Evolutionary conservation across 805 yeast species (phyloP).

Genomic region (Torulaspora delbrueckii): DNA sequence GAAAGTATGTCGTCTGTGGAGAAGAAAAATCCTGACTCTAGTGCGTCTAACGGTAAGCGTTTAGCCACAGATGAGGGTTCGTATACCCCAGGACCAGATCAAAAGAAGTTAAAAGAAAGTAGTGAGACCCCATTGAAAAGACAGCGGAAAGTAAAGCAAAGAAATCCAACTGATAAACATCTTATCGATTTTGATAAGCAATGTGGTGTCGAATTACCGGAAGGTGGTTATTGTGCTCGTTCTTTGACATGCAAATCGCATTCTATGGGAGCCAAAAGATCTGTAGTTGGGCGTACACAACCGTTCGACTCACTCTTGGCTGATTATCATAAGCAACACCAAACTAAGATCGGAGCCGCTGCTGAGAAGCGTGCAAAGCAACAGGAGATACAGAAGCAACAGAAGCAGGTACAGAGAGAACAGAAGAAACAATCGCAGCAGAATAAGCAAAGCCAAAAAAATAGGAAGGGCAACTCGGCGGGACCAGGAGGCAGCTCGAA

Average conservation of each 20-base stretch:
- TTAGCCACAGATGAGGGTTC: constrained; percentile 18
- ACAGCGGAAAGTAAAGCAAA: constrained; percentile 43
- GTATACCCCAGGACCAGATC: constrained; percentile 20
- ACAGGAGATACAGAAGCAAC: constrained; percentile 40
- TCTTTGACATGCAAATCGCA: constrained; percentile 96
- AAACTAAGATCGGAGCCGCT: constrained; percentile 78
- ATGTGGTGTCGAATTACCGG: constrained; percentile 92
- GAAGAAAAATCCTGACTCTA: constrained; percentile 5
- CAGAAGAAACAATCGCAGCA: constrained; percentile 28
- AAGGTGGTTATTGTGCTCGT: constrained; percentile 94
- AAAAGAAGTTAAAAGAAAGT: constrained; percentile 12
- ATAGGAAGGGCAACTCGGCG: constrained; percentile 10
- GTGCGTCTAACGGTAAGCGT: constrained; percentile 14
- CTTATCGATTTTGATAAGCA: constrained; percentile 81
- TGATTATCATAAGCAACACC: constrained; percentile 88
- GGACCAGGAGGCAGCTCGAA: constrained; percentile 8
- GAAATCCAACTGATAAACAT: constrained; percentile 67
- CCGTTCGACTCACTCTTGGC: constrained; percentile 85
- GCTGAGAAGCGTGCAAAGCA: constrained; percentile 75
- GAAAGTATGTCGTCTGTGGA: constrained; percentile 14
- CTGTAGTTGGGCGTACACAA: constrained; percentile 88
- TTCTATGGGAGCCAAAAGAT: constrained; percentile 96
- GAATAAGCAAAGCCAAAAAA: constrained; percentile 36
- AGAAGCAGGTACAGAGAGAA: constrained; percentile 28
- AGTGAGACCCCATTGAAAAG: constrained; percentile 21